phyloP scores from a whole-genome alignment of 805 yeast genomes.

The Candida tallmaniae region DNA sequence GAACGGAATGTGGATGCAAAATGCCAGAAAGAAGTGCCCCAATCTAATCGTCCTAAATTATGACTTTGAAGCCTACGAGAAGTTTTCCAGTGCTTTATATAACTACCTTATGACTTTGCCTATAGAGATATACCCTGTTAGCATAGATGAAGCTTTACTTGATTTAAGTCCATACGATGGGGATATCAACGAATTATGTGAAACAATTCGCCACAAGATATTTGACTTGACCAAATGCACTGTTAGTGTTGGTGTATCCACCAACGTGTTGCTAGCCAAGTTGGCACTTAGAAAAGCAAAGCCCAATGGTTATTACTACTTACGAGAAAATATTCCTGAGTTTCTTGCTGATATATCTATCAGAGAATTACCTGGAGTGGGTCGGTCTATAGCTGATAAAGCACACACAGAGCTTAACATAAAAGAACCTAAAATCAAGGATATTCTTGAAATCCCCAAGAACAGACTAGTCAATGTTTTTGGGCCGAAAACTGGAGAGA shows the following conservation, averaged over 20 bases:
- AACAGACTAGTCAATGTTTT: conserved; percentile 40
- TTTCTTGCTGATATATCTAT: conserved; percentile 35
- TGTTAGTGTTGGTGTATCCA: conserved; percentile 77
- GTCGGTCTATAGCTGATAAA: conserved; percentile 45
- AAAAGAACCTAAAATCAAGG: conserved; percentile 27
- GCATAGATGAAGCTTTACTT: conserved; percentile 87
- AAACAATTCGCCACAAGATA: conserved; percentile 38
- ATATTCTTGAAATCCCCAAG: conserved; percentile 32
- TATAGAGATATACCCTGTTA: conserved; percentile 69
- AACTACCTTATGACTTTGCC: conserved; percentile 45
- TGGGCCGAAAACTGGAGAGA: conserved; percentile 70
- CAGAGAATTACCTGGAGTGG: conserved; percentile 59
- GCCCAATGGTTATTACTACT: conserved; percentile 60
- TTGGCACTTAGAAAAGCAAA: conserved; percentile 70
- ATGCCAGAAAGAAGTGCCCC: conserved; percentile 66
- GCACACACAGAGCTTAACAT: conserved; percentile 29
- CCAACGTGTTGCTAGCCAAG: conserved; percentile 73
- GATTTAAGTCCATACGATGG: conserved; percentile 44
- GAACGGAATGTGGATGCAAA: conserved; percentile 87
- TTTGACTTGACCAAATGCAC: conserved; percentile 49
- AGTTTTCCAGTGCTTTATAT: conserved; percentile 61
- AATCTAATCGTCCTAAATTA: conserved; percentile 59
- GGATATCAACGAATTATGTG: conserved; percentile 17
- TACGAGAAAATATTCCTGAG: conserved; percentile 23
- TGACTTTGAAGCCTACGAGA: conserved; percentile 70